phyloP scores from a whole-genome alignment of 805 yeast genomes.

The Nadsonia fulvescens region DNA sequence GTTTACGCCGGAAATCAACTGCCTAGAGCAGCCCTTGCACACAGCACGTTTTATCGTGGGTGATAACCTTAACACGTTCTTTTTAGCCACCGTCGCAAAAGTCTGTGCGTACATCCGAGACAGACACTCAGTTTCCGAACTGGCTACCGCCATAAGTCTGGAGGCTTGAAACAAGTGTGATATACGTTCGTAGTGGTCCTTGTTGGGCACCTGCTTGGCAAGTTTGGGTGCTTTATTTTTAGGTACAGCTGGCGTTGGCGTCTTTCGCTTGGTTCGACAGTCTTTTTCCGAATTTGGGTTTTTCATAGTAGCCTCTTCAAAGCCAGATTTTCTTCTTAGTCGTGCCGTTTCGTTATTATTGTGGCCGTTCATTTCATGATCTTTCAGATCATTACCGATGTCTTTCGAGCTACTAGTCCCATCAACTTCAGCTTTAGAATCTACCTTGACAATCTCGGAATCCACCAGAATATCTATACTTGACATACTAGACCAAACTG shows the following conservation, averaged over 20 bases:
- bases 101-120: slow-evolving; percentile 37
- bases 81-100: slow-evolving; percentile 45
- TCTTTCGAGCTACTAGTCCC: too few species aligned
- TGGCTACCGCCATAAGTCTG: slow-evolving; percentile 12
- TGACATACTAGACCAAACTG: too few species aligned
- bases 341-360: slow-evolving; percentile 1
- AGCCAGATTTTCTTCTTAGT: slow-evolving; percentile 1
- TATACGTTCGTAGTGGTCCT: slow-evolving; percentile 13
- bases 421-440: too few species aligned
- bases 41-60: slow-evolving; percentile 37
- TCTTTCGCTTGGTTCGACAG: slow-evolving; percentile 2
- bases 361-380: neutral
- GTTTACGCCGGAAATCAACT: slow-evolving; percentile 32
- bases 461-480: too few species aligned
- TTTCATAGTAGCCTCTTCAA: neutral
- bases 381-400: neutral
- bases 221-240: slow-evolving; percentile 2
- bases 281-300: slow-evolving; percentile 1
- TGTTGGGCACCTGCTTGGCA: slow-evolving; percentile 23
- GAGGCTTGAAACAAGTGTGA: slow-evolving; percentile 20
- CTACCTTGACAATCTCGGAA: too few species aligned
- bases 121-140: slow-evolving; percentile 18
- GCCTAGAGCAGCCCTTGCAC: slow-evolving; percentile 48
- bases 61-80: slow-evolving; percentile 44
- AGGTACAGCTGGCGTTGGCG: slow-evolving; percentile 1